Conservation (phyloP, 148 eudicot species). For the Silene conica region DNA sequence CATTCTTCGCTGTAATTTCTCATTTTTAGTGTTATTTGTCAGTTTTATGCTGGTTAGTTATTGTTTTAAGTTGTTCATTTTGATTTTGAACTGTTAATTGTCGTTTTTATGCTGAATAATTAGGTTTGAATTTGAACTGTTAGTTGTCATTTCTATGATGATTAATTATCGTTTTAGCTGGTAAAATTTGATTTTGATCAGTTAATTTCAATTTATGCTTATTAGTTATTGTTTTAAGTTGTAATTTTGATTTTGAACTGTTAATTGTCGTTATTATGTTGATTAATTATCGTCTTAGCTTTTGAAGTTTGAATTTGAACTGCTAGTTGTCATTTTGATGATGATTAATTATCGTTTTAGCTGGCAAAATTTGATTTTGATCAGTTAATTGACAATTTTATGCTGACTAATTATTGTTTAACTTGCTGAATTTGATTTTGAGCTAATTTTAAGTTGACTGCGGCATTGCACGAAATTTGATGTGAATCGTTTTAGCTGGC, state of each 20-base stretch:
- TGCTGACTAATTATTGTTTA: no score
- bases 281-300: no score
- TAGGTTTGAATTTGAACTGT: background rate
- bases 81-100: background rate
- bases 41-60: background rate
- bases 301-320: background rate
- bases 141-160: background rate
- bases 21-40: background rate
- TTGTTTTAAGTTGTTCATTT: background rate
- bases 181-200: background rate
- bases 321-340: background rate
- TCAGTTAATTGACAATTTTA: background rate
- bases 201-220: no score
- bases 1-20: constrained; percentile 48
- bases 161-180: background rate
- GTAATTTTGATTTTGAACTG: background rate
- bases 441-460: no score
- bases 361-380: background rate
- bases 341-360: background rate
- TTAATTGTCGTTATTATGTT: no score
- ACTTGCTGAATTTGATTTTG: background rate
- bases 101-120: no score
- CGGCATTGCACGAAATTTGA: no score
- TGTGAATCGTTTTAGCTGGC: background rate
- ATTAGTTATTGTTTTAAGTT: no score